Conservation (phyloP, 176 grass and related monocot genomes). For the Juncus effusus region DNA sequence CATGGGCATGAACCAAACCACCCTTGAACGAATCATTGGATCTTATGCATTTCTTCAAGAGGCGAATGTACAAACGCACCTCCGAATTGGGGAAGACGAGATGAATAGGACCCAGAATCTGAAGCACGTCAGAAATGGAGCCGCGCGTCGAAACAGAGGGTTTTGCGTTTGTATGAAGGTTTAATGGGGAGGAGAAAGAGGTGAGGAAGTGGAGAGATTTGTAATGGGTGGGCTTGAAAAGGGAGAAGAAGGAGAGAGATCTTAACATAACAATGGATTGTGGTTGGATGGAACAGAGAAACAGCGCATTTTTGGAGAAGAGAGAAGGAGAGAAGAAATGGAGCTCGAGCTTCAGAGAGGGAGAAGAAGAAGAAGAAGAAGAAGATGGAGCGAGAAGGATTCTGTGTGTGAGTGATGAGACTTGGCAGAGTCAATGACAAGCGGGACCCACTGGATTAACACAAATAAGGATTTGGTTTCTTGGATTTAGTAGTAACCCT, state of each 20-base stretch:
- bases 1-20: conserved; percentile 50
- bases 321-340: neutral
- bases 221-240: conserved; percentile 39
- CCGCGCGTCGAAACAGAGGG: conserved; percentile 10
- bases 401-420: too few relatives aligned
- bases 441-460: too few relatives aligned
- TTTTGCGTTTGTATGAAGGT: conserved; percentile 4
- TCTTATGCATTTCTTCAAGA: conserved; percentile 64
- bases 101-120: conserved; percentile 67
- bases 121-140: conserved; percentile 46
- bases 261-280: conserved; percentile 62
- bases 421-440: too few relatives aligned
- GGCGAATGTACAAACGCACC: conserved; percentile 60
- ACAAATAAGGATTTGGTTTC: too few relatives aligned
- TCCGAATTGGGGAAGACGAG: conserved; percentile 52
- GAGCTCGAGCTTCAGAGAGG: too few relatives aligned
- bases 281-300: conserved; percentile 32
- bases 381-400: too few relatives aligned
- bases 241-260: conserved; percentile 42
- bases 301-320: conserved; percentile 31
- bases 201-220: conserved; percentile 38
- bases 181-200: neutral
- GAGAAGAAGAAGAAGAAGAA: too few relatives aligned
- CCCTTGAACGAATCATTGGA: conserved; percentile 37
- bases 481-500: too few relatives aligned